Evolutionary conservation across 202 grass and related monocot species (phyloP).

Genomic region (Carex sylvatica): DNA sequence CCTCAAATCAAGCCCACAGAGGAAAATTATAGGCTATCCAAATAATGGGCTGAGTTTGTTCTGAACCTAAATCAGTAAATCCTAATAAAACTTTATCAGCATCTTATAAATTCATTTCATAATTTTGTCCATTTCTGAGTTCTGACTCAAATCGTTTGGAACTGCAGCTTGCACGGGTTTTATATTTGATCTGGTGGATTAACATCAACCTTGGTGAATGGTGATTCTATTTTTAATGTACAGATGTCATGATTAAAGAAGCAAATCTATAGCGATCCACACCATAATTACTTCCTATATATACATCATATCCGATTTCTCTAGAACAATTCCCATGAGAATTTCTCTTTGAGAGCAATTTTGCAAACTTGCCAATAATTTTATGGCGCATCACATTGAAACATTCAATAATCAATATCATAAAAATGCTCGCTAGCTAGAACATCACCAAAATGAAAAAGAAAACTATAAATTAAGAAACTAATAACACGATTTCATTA

Average conservation of each 20-base stretch:
- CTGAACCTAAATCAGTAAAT: too few species aligned
- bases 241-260: not conserved
- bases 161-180: not conserved
- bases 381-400: not conserved
- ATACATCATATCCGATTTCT: not conserved
- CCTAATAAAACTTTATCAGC: too few species aligned
- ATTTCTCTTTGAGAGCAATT: not conserved
- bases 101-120: not conserved
- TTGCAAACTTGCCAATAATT: not conserved
- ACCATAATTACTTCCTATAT: constrained; percentile 1
- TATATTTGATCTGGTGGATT: not conserved
- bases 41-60: not conserved
- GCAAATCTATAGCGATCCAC: not conserved
- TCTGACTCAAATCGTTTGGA: not conserved
- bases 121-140: too few species aligned
- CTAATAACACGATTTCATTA: constrained; percentile 5
- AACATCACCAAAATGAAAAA: not conserved
- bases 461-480: not conserved
- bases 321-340: not conserved
- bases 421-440: not conserved
- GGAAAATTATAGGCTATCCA: not conserved
- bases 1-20: not conserved
- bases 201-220: not conserved
- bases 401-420: not conserved
- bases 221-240: not conserved